Evolutionary conservation across 768 basidiomycete genomes (phyloP).

Genomic region (Paxillus ammoniavirescens): DNA sequence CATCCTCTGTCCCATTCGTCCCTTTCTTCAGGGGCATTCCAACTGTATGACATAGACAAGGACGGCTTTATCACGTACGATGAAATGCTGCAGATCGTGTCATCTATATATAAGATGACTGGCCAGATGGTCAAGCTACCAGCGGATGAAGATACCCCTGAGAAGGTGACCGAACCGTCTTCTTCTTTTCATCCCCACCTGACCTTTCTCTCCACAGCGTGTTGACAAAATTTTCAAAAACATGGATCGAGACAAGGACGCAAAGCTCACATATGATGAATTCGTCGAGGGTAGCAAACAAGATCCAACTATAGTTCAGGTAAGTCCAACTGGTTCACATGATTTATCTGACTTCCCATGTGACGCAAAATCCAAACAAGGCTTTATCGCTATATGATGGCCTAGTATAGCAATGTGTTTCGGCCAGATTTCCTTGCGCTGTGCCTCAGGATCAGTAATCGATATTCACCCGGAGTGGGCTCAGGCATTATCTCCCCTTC

Average conservation of each 20-base stretch:
- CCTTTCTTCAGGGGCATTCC: constrained; percentile 86
- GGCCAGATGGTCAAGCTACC: constrained; percentile 99
- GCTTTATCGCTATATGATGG: constrained; percentile 95
- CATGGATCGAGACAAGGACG: constrained; percentile 97
- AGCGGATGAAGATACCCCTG: constrained; percentile 98
- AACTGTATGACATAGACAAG: constrained; percentile 97
- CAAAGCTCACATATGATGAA: constrained; percentile 90
- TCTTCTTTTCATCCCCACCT: constrained; percentile 8
- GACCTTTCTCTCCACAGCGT: constrained; percentile 51
- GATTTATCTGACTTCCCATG: constrained; percentile 13
- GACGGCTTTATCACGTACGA: constrained; percentile 98
- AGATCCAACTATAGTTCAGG: constrained; percentile 99
- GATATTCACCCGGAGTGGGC: constrained; percentile 16
- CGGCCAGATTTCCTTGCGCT: constrained; percentile 2
- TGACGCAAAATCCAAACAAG: constrained; percentile 39
- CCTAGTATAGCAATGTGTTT: constrained; percentile 59
- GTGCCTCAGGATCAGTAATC: constrained; percentile 24
- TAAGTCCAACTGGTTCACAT: constrained; percentile 31
- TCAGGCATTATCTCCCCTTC: constrained; percentile 28
- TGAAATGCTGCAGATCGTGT: constrained; percentile 98
- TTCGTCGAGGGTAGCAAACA: constrained; percentile 99
- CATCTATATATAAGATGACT: constrained; percentile 99
- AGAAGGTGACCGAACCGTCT: constrained; percentile 64
- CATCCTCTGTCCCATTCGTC: constrained; percentile 16
- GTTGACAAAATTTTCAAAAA: constrained; percentile 98